These are phyloP conservation scores for Lathyrus sativus DNA, from an alignment of 306 rosid species.

Conservation along the genomic window DNA sequence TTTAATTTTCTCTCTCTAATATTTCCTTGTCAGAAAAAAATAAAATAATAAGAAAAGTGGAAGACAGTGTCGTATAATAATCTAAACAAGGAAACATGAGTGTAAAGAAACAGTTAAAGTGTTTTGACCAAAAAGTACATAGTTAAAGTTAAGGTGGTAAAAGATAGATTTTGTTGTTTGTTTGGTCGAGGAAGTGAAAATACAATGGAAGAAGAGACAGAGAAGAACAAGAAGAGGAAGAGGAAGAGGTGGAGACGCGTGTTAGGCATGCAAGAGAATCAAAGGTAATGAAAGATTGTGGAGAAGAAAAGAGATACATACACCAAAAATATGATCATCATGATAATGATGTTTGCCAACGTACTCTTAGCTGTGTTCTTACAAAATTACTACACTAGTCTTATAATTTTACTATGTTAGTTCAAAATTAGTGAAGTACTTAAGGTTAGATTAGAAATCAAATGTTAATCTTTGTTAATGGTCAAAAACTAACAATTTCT, in stretches of 20 bases:
- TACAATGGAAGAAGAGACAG: neutral
- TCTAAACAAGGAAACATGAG: constrained; percentile 34
- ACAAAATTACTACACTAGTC: too few species aligned
- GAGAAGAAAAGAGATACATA: neutral
- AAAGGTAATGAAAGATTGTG: constrained; percentile 20
- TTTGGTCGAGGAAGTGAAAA: constrained; percentile 29
- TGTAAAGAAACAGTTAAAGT: neutral
- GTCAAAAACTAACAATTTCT: too few species aligned
- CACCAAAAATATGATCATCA: constrained; percentile 9
- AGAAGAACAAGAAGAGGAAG: neutral
- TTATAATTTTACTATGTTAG: too few species aligned
- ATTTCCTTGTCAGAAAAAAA: neutral
- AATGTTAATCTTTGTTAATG: too few species aligned
- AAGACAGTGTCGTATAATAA: constrained; percentile 37
- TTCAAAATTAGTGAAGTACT: too few species aligned
- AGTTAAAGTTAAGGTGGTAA: constrained; percentile 44
- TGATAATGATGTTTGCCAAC: constrained; percentile 66
- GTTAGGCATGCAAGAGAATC: constrained; percentile 57
- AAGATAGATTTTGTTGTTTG: constrained; percentile 45
- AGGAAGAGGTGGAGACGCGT: constrained; percentile 41
- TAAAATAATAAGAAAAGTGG: constrained; percentile 27
- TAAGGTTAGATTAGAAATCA: too few species aligned
- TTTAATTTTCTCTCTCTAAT: constrained; percentile 4
- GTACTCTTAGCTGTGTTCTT: constrained; percentile 42
- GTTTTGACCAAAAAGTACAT: too few species aligned